Conservation (phyloP, 1,284 basidiomycete species). For the Kalmanozyma brasiliensis region DNA sequence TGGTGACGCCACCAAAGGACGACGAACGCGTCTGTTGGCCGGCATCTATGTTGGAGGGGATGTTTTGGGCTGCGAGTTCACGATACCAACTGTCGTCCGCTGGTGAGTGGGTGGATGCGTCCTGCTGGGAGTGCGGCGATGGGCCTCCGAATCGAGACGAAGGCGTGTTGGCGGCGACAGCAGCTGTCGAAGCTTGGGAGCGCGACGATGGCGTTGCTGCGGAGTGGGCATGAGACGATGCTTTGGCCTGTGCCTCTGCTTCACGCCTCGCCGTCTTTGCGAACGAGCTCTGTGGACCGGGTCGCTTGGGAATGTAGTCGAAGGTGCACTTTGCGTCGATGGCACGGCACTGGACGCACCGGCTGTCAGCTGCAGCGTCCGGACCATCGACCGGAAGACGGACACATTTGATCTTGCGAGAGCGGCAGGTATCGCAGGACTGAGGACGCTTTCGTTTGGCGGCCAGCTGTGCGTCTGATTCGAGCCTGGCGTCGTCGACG, state of each 20-base stretch:
- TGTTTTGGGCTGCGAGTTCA: constrained; percentile 26
- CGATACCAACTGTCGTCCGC: constrained; percentile 37
- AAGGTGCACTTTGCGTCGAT: constrained; percentile 52
- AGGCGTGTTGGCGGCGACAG: constrained; percentile 14
- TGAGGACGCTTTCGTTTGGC: constrained; percentile 50
- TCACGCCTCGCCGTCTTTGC: constrained; percentile 37
- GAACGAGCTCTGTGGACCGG: constrained; percentile 52
- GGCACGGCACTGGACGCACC: constrained; percentile 50
- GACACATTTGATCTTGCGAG: constrained; percentile 56
- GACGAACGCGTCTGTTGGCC: constrained; percentile 35
- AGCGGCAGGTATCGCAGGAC: constrained; percentile 53
- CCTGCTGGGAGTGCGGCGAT: constrained; percentile 13
- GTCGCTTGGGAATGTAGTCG: constrained; percentile 52
- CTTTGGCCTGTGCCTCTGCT: constrained; percentile 23
- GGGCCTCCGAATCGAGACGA: constrained; percentile 4
- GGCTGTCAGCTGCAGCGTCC: constrained; percentile 35
- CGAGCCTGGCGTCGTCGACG: constrained; percentile 19
- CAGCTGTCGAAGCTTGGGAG: constrained; percentile 15
- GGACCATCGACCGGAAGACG: constrained; percentile 38
- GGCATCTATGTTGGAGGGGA: constrained; percentile 5
- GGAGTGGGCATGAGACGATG: background rate
- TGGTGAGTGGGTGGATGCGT: constrained; percentile 4
- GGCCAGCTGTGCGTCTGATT: constrained; percentile 12
- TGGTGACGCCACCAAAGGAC: constrained; percentile 31
- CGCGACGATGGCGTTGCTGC: constrained; percentile 6